Conservation (phyloP, 441 rosid species). For the Adansonia grandidieri region DNA sequence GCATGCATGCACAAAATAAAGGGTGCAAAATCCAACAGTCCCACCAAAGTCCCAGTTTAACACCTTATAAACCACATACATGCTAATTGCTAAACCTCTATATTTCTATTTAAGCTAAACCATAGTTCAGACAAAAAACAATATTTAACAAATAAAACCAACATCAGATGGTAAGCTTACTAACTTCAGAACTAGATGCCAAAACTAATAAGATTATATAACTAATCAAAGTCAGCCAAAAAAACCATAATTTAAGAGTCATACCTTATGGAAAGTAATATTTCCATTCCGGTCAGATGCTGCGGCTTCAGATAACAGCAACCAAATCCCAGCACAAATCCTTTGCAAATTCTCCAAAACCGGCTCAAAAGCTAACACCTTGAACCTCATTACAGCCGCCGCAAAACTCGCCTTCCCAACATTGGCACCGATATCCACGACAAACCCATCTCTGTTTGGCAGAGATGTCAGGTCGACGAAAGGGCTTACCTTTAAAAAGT, state of each 20-base stretch:
- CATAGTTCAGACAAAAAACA: neutral
- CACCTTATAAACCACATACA: neutral
- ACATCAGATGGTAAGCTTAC: neutral
- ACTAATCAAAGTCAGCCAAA: constrained; percentile 7
- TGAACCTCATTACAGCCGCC: constrained; percentile 90
- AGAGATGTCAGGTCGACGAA: constrained; percentile 88
- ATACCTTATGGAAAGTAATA: constrained; percentile 88
- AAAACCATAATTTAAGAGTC: neutral
- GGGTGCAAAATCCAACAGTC: neutral
- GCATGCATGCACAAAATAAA: neutral
- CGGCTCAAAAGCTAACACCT: constrained; percentile 84
- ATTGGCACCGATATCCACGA: constrained; percentile 92
- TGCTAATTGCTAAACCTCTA: neutral
- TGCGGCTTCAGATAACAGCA: constrained; percentile 83
- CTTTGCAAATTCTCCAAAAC: constrained; percentile 90
- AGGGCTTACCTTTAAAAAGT: constrained; percentile 85
- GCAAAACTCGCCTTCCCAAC: constrained; percentile 98
- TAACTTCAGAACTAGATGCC: neutral
- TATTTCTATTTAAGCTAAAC: neutral
- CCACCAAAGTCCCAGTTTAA: neutral
- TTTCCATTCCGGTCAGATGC: constrained; percentile 79
- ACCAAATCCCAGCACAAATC: constrained; percentile 95
- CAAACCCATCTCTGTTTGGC: constrained; percentile 60
- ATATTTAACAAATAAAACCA: neutral
- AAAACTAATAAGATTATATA: neutral